Evolutionary conservation across 2,329 filamentous ascomycete genomes (phyloP), one percentile per base, ranked within the genome.

Genomic region (Knufia petricola): DNA sequence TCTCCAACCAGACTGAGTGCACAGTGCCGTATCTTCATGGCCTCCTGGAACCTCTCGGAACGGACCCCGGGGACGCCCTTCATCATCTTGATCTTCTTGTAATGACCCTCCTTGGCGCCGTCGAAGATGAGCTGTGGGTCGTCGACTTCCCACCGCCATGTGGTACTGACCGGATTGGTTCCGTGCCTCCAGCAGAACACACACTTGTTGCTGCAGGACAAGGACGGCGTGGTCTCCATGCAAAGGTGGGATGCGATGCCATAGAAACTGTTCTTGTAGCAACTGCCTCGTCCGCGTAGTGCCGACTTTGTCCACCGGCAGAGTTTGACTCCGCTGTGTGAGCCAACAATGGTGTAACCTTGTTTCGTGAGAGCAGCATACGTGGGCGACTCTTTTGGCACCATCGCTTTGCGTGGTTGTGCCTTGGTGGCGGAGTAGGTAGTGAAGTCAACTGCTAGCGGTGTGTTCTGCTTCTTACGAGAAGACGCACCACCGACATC

Each of bases 181-280:
- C 90, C 92, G 63, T 96, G 92, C 4, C 92, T 82, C 92, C 90
- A 98, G 75, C 90, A 98, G 67, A 96, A 98, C 56, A 98, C 87
- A 66, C 92, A 96, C 66, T 98, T 96, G 72, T 96, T 96, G 54
- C 85, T 92, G 74, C 90, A 98, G 8, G 87, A 94, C 3, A 98
- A 78, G 0, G 89, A 95, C 0, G 90, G 90, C 0, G 90, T 96
- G 1, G 90, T 90, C 68, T 98, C 90, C 92, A 98, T 98, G 67
- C 90, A 98, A 53, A 94, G 84, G 63, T 98, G 92, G 0, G 89
- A 95, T 55, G 85, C 80, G 65, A 98, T 98, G 42, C 90, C 90
- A 66, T 98, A 98, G 66, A 98, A 94, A 0, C 87, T 94, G 67
- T 81, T 95, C 63, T 98, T 96, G 75, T 98, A 98, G 72, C 90